phyloP scores from a whole-genome alignment of 148 eudicot species.

The Nepenthes gracilis region DNA sequence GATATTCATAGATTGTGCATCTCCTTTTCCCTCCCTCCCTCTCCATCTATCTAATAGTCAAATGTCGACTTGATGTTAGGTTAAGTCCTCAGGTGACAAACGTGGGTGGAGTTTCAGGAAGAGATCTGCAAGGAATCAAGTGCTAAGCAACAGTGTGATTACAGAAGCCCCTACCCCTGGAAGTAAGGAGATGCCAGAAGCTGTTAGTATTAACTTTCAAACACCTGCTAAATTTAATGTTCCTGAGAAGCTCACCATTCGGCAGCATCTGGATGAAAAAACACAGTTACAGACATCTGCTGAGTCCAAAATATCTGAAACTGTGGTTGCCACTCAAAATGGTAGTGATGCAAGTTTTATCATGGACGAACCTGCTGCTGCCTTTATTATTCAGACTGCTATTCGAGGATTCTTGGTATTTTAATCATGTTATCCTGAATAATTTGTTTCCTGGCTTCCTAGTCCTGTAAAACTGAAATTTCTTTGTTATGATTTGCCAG shows the following conservation, averaged over 20 bases:
- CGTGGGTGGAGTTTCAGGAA: slow-evolving; percentile 93
- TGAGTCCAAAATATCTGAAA: slow-evolving; percentile 15
- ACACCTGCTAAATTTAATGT: slow-evolving; percentile 23
- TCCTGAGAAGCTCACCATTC: slow-evolving; percentile 34
- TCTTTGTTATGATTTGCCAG: slow-evolving; percentile 24
- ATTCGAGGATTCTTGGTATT: slow-evolving; percentile 65
- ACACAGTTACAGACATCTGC: slow-evolving; percentile 15
- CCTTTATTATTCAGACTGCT: slow-evolving; percentile 51
- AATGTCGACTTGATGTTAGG: slow-evolving; percentile 26
- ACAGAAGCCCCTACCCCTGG: slow-evolving; percentile 36
- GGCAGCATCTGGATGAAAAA: slow-evolving; percentile 31
- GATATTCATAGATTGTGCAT: neutral
- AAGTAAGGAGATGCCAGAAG: slow-evolving; percentile 44
- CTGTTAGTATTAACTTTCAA: slow-evolving; percentile 26
- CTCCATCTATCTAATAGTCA: neutral
- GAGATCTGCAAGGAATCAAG: slow-evolving; percentile 62
- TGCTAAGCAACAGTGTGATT: slow-evolving; percentile 51
- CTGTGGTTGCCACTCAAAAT: slow-evolving; percentile 17
- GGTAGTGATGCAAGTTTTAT: slow-evolving; percentile 11
- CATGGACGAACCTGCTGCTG: slow-evolving; percentile 32
- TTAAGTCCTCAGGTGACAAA: slow-evolving; percentile 51
- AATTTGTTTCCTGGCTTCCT: too few species aligned
- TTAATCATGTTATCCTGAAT: neutral
- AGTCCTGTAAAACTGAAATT: neutral
- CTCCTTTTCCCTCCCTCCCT: slow-evolving; percentile 3